Conservation (phyloP, 2,329 filamentous ascomycete genomes). For the Pyricularia pennisetigena region DNA sequence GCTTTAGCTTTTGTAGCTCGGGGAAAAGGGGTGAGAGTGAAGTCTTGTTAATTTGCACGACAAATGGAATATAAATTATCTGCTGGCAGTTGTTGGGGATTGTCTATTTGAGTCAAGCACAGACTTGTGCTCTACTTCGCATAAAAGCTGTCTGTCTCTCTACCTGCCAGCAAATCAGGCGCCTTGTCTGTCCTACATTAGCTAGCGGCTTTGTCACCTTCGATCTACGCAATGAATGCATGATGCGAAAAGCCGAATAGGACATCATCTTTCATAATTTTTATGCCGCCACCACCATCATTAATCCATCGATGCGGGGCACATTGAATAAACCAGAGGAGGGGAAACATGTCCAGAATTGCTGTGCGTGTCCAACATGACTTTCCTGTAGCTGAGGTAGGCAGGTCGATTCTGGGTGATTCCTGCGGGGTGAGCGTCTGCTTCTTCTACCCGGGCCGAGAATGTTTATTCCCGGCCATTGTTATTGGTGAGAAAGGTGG, state of each 20-base stretch:
- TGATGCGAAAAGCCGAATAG: background rate
- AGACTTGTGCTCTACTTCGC: too few relatives aligned
- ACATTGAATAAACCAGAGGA: too few relatives aligned
- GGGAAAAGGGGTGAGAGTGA: too few relatives aligned
- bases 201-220: background rate
- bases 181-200: too few relatives aligned
- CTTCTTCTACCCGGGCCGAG: background rate
- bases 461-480: background rate
- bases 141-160: too few relatives aligned
- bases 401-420: background rate
- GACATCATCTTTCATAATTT: background rate
- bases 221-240: background rate
- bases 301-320: background rate
- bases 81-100: too few relatives aligned
- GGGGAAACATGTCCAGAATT: background rate
- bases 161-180: too few relatives aligned
- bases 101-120: too few relatives aligned
- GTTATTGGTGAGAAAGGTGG: background rate
- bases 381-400: background rate
- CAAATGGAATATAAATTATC: too few relatives aligned
- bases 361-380: background rate
- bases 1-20: too few relatives aligned
- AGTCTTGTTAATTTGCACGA: too few relatives aligned
- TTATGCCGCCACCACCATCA: background rate
- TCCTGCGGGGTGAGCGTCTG: background rate